phyloP scores from a whole-genome alignment of 108 stramenopile species.

The Discostella stelligeroides region DNA sequence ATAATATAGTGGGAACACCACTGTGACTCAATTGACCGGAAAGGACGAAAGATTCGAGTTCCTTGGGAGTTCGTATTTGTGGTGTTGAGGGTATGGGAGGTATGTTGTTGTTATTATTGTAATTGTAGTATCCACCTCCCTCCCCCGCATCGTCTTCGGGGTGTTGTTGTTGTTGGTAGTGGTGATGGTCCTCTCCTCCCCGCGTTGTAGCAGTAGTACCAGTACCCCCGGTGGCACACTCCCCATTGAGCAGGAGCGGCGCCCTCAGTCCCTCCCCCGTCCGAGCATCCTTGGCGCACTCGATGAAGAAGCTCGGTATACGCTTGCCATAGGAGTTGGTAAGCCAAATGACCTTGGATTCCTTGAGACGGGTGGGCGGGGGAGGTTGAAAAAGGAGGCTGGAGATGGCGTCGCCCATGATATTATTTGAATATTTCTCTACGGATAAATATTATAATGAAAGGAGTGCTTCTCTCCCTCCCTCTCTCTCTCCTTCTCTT shows the following conservation, averaged over 20 bases:
- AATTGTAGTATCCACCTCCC: constrained; percentile 4
- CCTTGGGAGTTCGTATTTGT: constrained; percentile 53
- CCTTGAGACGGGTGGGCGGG: constrained; percentile 87
- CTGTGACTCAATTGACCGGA: constrained; percentile 17
- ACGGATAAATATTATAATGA: too few species aligned
- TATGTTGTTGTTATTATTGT: not conserved
- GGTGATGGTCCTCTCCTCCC: not conserved
- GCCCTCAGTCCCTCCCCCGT: constrained; percentile 39
- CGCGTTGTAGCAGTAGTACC: not conserved
- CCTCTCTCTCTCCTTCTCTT: too few species aligned
- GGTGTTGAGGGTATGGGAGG: constrained; percentile 33
- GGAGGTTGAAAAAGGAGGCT: constrained; percentile 91
- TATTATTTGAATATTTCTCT: constrained; percentile 3
- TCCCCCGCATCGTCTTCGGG: not conserved
- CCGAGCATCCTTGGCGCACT: constrained; percentile 50
- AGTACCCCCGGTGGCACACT: not conserved
- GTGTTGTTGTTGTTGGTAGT: too few species aligned
- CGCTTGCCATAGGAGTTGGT: constrained; percentile 71
- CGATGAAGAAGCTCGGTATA: constrained; percentile 87
- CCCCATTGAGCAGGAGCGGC: constrained; percentile 46
- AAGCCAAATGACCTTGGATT: constrained; percentile 90
- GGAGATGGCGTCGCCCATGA: constrained; percentile 87
- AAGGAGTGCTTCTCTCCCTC: too few species aligned
- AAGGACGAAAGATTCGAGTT: constrained; percentile 31
- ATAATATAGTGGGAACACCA: constrained; percentile 81